Evolutionary conservation across 805 yeast genomes (phyloP).

Genomic region (Wickerhamomyces chambardii): DNA sequence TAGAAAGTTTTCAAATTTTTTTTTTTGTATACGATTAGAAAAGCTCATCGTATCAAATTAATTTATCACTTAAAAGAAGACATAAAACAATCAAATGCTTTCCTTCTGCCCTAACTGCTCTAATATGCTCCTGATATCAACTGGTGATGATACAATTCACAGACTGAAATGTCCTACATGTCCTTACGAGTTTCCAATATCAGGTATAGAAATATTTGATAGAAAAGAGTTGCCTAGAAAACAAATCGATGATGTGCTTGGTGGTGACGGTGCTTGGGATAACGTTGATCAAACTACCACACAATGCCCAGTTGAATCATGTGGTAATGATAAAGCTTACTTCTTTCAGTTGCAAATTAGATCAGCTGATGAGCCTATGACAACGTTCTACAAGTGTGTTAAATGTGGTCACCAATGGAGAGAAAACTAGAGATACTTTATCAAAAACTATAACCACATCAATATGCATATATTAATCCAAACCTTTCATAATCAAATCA

Average conservation of each 20-base stretch:
- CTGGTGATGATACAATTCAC: slow-evolving; percentile 49
- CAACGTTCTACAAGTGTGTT: slow-evolving; percentile 90
- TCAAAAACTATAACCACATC: too few relatives aligned
- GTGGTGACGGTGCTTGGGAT: slow-evolving; percentile 98
- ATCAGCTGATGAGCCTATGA: slow-evolving; percentile 99
- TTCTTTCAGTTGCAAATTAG: slow-evolving; percentile 95
- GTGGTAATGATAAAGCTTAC: slow-evolving; percentile 89
- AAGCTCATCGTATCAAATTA: too few relatives aligned
- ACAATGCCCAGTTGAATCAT: slow-evolving; percentile 82
- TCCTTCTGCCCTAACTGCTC: slow-evolving; percentile 95
- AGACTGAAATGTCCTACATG: slow-evolving; percentile 87
- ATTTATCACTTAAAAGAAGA: neutral
- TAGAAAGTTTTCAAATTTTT: too few relatives aligned
- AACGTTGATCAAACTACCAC: slow-evolving; percentile 94
- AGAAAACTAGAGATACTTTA: slow-evolving; percentile 84
- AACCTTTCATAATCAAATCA: too few relatives aligned
- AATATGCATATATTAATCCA: too few relatives aligned
- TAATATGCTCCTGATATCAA: slow-evolving; percentile 73
- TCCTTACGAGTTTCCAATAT: slow-evolving; percentile 89
- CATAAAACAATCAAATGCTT: slow-evolving; percentile 40
- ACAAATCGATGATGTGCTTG: slow-evolving; percentile 92
- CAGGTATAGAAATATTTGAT: slow-evolving; percentile 77
- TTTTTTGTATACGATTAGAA: too few relatives aligned
- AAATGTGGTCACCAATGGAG: slow-evolving; percentile 95
- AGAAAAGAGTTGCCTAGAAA: slow-evolving; percentile 78